A percentile compares a stretch with the other conserved stretches of the same genome.
phyloP scores from a whole-genome alignment of 176 grass and related monocot genomes.

The Bonia amplexicaulis region DNA sequence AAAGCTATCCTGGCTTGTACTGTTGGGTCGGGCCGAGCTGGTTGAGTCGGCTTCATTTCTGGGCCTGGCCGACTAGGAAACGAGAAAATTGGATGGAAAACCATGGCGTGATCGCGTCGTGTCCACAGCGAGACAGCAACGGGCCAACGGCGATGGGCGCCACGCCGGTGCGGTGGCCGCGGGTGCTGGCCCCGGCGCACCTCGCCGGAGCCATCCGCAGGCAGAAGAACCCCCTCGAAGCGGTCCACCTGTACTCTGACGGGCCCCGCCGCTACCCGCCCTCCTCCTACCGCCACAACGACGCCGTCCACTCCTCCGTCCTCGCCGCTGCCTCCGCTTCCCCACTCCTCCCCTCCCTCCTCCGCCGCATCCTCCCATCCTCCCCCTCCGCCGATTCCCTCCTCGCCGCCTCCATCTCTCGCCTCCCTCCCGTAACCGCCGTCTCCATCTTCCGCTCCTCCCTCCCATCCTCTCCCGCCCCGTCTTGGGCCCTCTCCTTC shows the following conservation, averaged over 20 bases:
- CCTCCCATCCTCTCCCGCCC: conserved; percentile 43
- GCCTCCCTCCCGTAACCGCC: conserved; percentile 21
- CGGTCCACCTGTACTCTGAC: neutral
- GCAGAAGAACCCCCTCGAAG: conserved; percentile 58
- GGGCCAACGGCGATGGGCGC: conserved; percentile 12
- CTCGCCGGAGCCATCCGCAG: conserved; percentile 61
- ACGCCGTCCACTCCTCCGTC: conserved; percentile 45
- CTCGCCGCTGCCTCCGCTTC: conserved; percentile 28
- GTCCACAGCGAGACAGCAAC: neutral
- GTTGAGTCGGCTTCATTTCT: neutral
- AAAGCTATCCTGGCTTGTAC: no score
- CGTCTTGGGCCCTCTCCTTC: conserved; percentile 71
- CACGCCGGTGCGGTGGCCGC: conserved; percentile 45
- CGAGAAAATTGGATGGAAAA: neutral
- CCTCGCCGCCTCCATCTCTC: conserved; percentile 44
- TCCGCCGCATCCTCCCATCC: conserved; percentile 40
- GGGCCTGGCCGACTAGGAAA: neutral
- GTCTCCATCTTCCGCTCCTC: conserved; percentile 42
- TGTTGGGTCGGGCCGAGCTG: neutral
- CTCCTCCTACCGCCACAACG: conserved; percentile 64
- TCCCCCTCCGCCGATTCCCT: conserved; percentile 50
- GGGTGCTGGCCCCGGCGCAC: conserved; percentile 54
- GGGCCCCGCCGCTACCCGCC: conserved; percentile 28
- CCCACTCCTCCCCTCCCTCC: conserved; percentile 36
- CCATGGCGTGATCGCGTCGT: neutral